These are phyloP conservation scores for Eucalyptus tenuipes DNA, from an alignment of 345 rosid genomes.

Conservation along the genomic window DNA sequence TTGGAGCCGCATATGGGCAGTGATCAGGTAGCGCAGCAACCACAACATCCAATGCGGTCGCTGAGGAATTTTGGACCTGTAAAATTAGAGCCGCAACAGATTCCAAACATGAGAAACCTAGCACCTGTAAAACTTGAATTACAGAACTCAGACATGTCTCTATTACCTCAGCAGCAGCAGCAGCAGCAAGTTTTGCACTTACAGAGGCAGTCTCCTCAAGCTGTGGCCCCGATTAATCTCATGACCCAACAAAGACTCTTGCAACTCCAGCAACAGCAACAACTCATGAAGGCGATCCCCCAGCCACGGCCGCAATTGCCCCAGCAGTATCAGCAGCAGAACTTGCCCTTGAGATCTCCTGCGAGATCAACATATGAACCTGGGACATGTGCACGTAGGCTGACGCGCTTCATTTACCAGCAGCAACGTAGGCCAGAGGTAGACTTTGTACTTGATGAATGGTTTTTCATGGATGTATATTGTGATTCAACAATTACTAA, in stretches of 20 bases:
- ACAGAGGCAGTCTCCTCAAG: conserved; percentile 81
- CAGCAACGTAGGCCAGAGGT: conserved; percentile 97
- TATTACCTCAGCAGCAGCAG: conserved; percentile 78
- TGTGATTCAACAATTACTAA: background rate
- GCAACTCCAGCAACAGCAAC: conserved; percentile 56
- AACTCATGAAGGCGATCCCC: conserved; percentile 76
- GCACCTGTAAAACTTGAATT: conserved; percentile 73
- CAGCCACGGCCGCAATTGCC: conserved; percentile 70
- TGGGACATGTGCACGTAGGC: conserved; percentile 92
- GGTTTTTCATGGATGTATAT: background rate
- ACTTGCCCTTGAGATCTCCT: conserved; percentile 58
- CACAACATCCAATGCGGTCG: conserved; percentile 46
- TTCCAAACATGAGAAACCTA: conserved; percentile 48
- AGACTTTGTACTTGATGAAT: conserved; percentile 11
- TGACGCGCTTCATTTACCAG: conserved; percentile 81
- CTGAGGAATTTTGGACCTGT: conserved; percentile 55
- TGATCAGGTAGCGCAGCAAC: conserved; percentile 56
- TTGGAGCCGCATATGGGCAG: conserved; percentile 63
- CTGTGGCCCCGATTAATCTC: conserved; percentile 56
- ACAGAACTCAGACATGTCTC: conserved; percentile 62
- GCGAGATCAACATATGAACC: conserved; percentile 74
- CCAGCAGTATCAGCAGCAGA: conserved; percentile 81
- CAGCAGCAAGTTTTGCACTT: conserved; percentile 69
- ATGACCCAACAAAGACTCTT: conserved; percentile 64
- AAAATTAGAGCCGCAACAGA: conserved; percentile 69